Evolutionary conservation across 805 yeast genomes (phyloP), one percentile per base, ranked within the genome.

Genomic region (Candida cerambycidarum): DNA sequence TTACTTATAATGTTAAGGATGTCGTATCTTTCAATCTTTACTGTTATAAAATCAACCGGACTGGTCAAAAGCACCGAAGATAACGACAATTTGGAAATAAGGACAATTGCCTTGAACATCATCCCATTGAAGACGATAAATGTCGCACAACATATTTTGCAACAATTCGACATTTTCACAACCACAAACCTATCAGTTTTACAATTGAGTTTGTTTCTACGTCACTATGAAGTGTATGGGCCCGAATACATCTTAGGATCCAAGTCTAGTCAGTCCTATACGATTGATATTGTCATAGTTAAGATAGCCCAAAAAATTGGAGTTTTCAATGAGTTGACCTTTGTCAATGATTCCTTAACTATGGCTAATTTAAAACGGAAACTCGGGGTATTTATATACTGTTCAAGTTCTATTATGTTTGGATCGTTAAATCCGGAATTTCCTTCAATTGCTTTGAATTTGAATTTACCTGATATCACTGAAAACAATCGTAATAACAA

Each of bases 121-220:
- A 48, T 66, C 23, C 51, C 55, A 39, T 52, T 63, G 19, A 69
- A 65, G 38, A 60, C 52, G 12, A 54, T 64, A 10, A 48, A 54
- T 40, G 46, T 66, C 16, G 69, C 73, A 0, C 65, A 63, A 37
- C 43, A 47, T 5, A 67, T 74, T 39, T 52, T 69, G 16, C 59
- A 61, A 42, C 67, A 58, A 46, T 67, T 69, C 43, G 61, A 65
- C 34, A 46, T 60, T 13, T 48, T 58, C 15, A 55, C 49, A 31
- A 62, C 72, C 45, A 68, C 76, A 29, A 73, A 79, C n/a, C 49
- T 82, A 19, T 67, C 74, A 0, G 66, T 80, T 14, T 59, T 82
- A 45, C 85, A 80, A 54, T 75, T 80, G 47, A 73, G 80, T 7
- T 42, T 79, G 34, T 63, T 75, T 45, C 66, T 78, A 63, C 68